Evolutionary conservation across 2,329 filamentous ascomycete species (phyloP).

Genomic region (Penicillium sp.): DNA sequence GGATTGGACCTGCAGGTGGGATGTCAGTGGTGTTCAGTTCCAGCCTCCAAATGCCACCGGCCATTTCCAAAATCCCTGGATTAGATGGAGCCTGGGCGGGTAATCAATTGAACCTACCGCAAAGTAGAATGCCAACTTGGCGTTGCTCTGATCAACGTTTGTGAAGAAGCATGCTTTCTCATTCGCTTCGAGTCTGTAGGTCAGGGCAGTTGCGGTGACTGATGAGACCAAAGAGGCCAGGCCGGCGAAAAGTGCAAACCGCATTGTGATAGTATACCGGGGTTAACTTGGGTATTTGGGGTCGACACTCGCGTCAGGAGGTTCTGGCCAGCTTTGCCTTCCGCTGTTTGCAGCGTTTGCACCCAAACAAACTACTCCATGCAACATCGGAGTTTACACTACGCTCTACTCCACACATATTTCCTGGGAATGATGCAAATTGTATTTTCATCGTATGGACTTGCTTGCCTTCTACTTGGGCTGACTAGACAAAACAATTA

Average conservation of each 20-base stretch:
- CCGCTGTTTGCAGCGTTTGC: constrained; percentile 38
- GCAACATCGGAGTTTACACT: constrained; percentile 2
- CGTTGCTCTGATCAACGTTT: constrained; percentile 71
- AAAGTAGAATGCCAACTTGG: constrained; percentile 98
- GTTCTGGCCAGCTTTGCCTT: constrained; percentile 36
- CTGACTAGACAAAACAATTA: constrained; percentile 4
- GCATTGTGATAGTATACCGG: constrained; percentile 55
- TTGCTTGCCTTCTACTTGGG: constrained; percentile 7
- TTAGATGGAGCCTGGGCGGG: background rate
- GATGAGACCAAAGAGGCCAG: constrained; percentile 71
- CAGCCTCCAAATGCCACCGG: background rate
- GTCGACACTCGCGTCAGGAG: constrained; percentile 27
- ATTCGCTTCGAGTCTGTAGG: constrained; percentile 85
- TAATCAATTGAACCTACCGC: constrained; percentile 65
- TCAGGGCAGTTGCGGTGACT: constrained; percentile 84
- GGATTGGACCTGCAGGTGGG: constrained; percentile 78
- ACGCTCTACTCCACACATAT: constrained; percentile 9
- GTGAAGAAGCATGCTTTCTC: constrained; percentile 97
- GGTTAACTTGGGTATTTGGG: constrained; percentile 13
- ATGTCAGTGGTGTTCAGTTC: constrained; percentile 5
- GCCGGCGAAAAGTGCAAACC: constrained; percentile 63
- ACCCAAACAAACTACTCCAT: constrained; percentile 24
- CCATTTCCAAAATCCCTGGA: background rate
- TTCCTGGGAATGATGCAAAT: background rate
- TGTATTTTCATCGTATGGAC: constrained; percentile 4